Base-by-base conservation (phyloP, 441 rosid genomes). In the Erodium moschatum region DNA sequence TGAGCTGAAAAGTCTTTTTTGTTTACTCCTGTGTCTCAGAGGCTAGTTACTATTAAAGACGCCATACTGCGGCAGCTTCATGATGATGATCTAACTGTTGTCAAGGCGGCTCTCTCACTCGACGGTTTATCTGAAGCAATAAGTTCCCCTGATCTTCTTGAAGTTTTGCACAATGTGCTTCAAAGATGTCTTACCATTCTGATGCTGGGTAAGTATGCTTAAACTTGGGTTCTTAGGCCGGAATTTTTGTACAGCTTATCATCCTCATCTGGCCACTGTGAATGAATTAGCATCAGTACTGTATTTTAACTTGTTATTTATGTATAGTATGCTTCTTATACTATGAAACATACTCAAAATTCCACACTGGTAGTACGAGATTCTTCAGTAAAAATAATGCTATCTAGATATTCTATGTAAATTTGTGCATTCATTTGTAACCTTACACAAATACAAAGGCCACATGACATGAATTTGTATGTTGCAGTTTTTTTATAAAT, bases 41-140 rank as follows among this genome's bases (percentile, higher is more conserved):
- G 82, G 72, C 78, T 90, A 74, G 79, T 76, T 67, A 80, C 81
- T 33, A 76, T 96, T 80, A 86, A 81, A 78, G 96, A 89, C 77
- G 89, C 85, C 33, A 71, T 96, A 68, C 67, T 89, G 74, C 79
- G 81, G 78, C 97, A 89, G 74, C 90, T 96, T 74, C 77, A 73
- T 64, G 98, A 96, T 82, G 87, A 84, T 79, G 99, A 96, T 80
- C 79, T 90, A 67, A 80, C 86, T 65, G 87, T 96, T 65, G 92
- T 96, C 75, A 82, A 76, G 78, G 90, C 89, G 72, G 92, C 91
- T 75, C 74, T 92, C 69, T 84, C 89, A 64, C 65, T 92, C 54
- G 85, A 88, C 69, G 88, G 85, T 58, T 78, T 90, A 76, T 75
- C 93, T 15, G 85, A 80, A 73, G 74, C 84, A 54, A 69, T 89